These are phyloP conservation scores for Pichia exigua DNA, from an alignment of 805 yeast genomes.

Conservation along the genomic window DNA sequence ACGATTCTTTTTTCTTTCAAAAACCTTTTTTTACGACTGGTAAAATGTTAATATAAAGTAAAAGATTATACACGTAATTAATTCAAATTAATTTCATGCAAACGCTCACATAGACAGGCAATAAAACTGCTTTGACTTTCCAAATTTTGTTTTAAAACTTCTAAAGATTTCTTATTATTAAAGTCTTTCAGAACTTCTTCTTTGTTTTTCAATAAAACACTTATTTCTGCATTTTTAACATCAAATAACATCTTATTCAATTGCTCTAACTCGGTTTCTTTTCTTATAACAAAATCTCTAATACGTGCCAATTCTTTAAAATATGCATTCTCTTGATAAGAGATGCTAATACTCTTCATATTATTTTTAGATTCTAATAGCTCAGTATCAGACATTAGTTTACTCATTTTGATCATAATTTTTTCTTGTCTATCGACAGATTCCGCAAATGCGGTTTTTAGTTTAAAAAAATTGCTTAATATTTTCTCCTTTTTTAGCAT, in stretches of 20 bases:
- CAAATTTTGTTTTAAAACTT: slow-evolving; percentile 15
- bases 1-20: not conserved
- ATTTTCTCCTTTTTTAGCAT: slow-evolving; percentile 12
- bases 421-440: slow-evolving; percentile 26
- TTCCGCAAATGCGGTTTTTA: slow-evolving; percentile 27
- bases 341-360: slow-evolving; percentile 10
- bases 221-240: slow-evolving; percentile 16
- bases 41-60: not conserved
- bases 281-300: slow-evolving; percentile 11
- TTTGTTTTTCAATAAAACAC: slow-evolving; percentile 4
- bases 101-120: slow-evolving; percentile 6
- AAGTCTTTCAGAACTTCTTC: slow-evolving; percentile 5
- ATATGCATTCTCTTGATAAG: slow-evolving; percentile 21
- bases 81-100: slow-evolving; percentile 3
- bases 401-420: slow-evolving; percentile 14
- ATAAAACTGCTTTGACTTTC: slow-evolving; percentile 12
- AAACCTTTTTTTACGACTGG: not conserved
- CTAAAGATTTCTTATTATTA: slow-evolving; percentile 7
- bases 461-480: slow-evolving; percentile 8
- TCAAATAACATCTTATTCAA: slow-evolving; percentile 10
- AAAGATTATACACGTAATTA: not conserved
- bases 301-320: slow-evolving; percentile 20
- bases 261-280: slow-evolving; percentile 14
- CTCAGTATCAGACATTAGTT: slow-evolving; percentile 9
- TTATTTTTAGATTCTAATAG: slow-evolving; percentile 5